phyloP scores from a whole-genome alignment of 202 grass and related monocot genomes.

The Hordeum pubiflorum region DNA sequence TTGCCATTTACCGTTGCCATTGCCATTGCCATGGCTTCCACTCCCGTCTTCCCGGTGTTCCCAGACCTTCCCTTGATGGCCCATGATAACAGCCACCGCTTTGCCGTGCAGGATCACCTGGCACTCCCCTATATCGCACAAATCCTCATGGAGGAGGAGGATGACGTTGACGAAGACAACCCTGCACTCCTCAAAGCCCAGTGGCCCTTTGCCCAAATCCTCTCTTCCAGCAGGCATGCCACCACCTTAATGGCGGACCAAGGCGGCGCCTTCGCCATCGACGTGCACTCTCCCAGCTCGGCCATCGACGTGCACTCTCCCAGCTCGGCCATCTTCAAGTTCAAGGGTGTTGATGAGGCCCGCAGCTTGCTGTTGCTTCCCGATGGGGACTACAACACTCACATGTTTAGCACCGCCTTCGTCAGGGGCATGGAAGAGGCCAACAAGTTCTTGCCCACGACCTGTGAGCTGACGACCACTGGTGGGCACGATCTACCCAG shows the following conservation, averaged over 20 bases:
- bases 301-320: not conserved
- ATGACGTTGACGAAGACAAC: slow-evolving; percentile 6
- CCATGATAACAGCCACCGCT: not conserved
- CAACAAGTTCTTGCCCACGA: not conserved
- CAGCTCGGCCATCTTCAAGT: not conserved
- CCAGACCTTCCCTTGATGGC: not conserved
- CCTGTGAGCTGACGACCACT: not conserved
- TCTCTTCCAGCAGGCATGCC: not conserved
- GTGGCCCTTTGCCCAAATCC: slow-evolving; percentile 26
- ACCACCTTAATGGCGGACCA: not conserved
- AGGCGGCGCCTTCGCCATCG: not conserved
- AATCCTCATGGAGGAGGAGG: slow-evolving; percentile 51
- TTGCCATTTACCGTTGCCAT: not conserved
- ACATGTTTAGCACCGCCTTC: slow-evolving; percentile 14
- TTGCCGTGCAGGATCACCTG: slow-evolving; percentile 4
- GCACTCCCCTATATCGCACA: slow-evolving; percentile 42
- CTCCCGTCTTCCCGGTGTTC: not conserved
- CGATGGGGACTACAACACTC: not conserved
- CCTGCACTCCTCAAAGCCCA: slow-evolving; percentile 14
- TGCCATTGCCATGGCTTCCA: slow-evolving; percentile 15
- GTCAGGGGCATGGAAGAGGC: slow-evolving; percentile 8
- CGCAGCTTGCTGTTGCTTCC: not conserved
- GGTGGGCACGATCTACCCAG: not conserved
- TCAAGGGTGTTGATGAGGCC: not conserved
- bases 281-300: not conserved